Base-by-base conservation (phyloP, 495 filamentous ascomycete species). In the Penicillium lagena region DNA sequence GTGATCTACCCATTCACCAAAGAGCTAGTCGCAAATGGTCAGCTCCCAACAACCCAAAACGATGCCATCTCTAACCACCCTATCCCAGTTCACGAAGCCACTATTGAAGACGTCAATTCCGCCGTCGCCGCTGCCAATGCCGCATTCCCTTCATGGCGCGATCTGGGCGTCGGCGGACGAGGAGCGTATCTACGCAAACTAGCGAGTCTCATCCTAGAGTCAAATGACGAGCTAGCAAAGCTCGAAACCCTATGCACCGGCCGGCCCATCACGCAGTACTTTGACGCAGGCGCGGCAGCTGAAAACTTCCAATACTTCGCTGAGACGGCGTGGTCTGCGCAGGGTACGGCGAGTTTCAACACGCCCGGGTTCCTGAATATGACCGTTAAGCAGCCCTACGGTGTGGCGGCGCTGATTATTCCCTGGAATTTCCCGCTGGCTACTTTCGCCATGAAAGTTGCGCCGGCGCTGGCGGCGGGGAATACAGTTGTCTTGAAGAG, bases 101-200 rank as follows among this genome's bases (percentile, higher is more conserved):
- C 59, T 14, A 54, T 58, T 28, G 46, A 72, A n/a, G 80, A 87
- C 45, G 73, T 77, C 45, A 67, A 85, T 57, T 57, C 59, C 7
- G 80, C 81, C 28, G 77, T 85, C 6, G 66, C 70, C 2, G 74
- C 80, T 8, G 82, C 81, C 33, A 70, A 73, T 39, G 69, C 70
- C 6, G 79, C 82, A 8, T 79, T 81, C 50, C 76, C 76, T 13
- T 60, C 68, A n/a, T 85, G 82, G 81, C 70, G 70, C 2, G 68
- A 68, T 7, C 64, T 78, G 12, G 67, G 51, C 45, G 62, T 30
- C 64, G 71, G 13, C 33, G 47, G 68, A 36, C 70, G 80, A 10
- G 71, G 60, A 13, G 49, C 45, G 0, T 70, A 68, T 54, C 54
- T 86, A 17, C 70, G 69, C 49, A 78, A 76, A 44, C 64, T 84